Conservation (phyloP, 352 stramenopile species). For the Phytophthora chlamydospora region DNA sequence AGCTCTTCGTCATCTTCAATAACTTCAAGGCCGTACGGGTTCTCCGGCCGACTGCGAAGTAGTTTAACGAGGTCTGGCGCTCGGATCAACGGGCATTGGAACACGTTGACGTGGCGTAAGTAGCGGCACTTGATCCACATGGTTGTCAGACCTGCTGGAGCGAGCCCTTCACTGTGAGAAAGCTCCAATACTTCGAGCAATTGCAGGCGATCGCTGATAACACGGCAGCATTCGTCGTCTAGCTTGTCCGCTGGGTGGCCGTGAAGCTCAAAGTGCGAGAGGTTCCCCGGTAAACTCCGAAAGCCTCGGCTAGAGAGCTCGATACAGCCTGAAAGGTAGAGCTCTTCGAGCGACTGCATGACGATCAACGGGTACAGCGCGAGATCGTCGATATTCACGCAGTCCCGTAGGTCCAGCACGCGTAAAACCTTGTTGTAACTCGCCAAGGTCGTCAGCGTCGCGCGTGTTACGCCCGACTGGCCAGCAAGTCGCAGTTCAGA, state of each 20-base stretch:
- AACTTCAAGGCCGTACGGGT: slow-evolving; percentile 55
- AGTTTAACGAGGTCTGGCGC: slow-evolving; percentile 33
- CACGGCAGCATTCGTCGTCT: slow-evolving; percentile 37
- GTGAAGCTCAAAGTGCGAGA: slow-evolving; percentile 48
- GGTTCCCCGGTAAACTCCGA: slow-evolving; percentile 45
- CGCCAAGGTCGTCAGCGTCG: slow-evolving; percentile 54
- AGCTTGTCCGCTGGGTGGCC: slow-evolving; percentile 35
- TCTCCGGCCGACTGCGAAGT: slow-evolving; percentile 44
- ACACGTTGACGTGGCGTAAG: slow-evolving; percentile 60
- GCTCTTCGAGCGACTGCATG: slow-evolving; percentile 57
- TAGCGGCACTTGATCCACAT: slow-evolving; percentile 48
- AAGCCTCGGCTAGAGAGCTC: slow-evolving; percentile 46
- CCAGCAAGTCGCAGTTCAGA: slow-evolving; percentile 39
- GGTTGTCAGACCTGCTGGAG: slow-evolving; percentile 25
- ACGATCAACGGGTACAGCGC: slow-evolving; percentile 65
- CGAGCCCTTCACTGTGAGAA: slow-evolving; percentile 36
- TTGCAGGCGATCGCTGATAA: slow-evolving; percentile 33
- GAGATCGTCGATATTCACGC: slow-evolving; percentile 58
- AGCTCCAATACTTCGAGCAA: slow-evolving; percentile 56
- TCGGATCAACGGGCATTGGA: slow-evolving; percentile 42
- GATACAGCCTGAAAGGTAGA: slow-evolving; percentile 49
- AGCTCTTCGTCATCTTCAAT: slow-evolving; percentile 47
- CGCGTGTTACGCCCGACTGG: slow-evolving; percentile 49
- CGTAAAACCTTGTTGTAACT: slow-evolving; percentile 59
- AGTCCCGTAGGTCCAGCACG: slow-evolving; percentile 65